phyloP scores from a whole-genome alignment of 1,284 basidiomycete genomes.

The Austroboletus niveus region DNA sequence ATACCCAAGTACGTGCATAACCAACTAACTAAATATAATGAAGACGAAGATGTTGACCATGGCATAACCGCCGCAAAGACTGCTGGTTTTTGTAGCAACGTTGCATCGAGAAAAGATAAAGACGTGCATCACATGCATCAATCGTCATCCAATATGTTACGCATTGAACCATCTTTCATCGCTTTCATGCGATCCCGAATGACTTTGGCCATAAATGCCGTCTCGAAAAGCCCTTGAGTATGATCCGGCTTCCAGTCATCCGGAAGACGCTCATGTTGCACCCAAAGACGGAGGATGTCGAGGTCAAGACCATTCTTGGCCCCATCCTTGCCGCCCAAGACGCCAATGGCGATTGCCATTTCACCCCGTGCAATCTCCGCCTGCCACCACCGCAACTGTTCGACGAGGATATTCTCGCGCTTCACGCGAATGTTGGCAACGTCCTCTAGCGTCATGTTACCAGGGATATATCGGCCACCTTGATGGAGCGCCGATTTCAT shows the following conservation, averaged over 20 bases:
- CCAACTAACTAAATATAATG: too few relatives aligned
- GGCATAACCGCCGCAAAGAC: too few relatives aligned
- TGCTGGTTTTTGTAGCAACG: too few relatives aligned
- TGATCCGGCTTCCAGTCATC: constrained; percentile 50
- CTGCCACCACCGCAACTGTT: constrained; percentile 43
- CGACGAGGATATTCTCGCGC: constrained; percentile 38
- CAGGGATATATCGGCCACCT: constrained; percentile 12
- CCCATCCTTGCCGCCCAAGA: constrained; percentile 31
- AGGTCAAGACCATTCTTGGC: constrained; percentile 40
- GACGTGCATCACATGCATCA: too few relatives aligned
- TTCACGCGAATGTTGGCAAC: constrained; percentile 46
- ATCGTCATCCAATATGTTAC: constrained; percentile 21
- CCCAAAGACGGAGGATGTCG: constrained; percentile 48
- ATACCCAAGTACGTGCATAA: too few relatives aligned
- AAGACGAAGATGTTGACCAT: too few relatives aligned
- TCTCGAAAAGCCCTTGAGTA: constrained; percentile 42
- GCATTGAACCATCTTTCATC: constrained; percentile 12
- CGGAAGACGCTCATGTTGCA: constrained; percentile 51
- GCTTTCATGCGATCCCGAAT: constrained; percentile 29
- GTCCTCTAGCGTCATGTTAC: constrained; percentile 34
- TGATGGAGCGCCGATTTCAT: constrained; percentile 24
- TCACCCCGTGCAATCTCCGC: constrained; percentile 64
- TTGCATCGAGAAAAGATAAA: too few relatives aligned
- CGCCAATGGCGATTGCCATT: constrained; percentile 56
- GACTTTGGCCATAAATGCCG: constrained; percentile 22